These are phyloP conservation scores for Coniella vitis DNA, from an alignment of 2,329 filamentous ascomycete species.

Conservation along the genomic window DNA sequence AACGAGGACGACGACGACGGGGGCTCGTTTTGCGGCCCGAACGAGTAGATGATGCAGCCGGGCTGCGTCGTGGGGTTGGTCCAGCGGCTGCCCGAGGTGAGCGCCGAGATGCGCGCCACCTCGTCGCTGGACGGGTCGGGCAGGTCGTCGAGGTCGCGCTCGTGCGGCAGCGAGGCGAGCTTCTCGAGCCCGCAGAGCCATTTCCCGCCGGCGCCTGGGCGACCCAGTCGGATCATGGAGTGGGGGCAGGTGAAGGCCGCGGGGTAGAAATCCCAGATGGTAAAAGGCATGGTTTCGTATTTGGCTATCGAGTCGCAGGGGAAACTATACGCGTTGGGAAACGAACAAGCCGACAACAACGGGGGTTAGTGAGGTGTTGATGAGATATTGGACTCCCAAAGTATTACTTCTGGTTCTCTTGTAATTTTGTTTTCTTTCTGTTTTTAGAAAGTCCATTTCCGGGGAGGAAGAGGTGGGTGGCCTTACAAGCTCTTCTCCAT, in stretches of 20 bases:
- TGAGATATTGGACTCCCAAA: too few species aligned
- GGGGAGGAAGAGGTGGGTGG: too few species aligned
- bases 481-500: background rate
- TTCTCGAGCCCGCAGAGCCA: slow-evolving; percentile 29
- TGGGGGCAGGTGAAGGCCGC: slow-evolving; percentile 33
- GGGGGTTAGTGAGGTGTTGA: too few species aligned
- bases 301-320: background rate
- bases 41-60: slow-evolving; percentile 30
- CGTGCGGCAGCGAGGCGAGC: background rate
- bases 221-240: slow-evolving; percentile 32
- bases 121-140: background rate
- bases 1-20: slow-evolving; percentile 23
- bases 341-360: too few species aligned
- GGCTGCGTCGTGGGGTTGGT: slow-evolving; percentile 16
- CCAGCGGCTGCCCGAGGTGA: slow-evolving; percentile 29
- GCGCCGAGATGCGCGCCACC: background rate
- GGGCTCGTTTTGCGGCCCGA: slow-evolving; percentile 29
- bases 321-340: background rate
- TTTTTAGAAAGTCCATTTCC: too few species aligned
- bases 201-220: slow-evolving; percentile 35
- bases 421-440: too few species aligned
- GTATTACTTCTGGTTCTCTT: too few species aligned
- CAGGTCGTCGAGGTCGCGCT: background rate
- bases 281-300: slow-evolving; percentile 21
- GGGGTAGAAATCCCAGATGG: slow-evolving; percentile 34